Evolutionary conservation across 352 stramenopile genomes (phyloP).

Genomic region (Phytophthora vignae): DNA sequence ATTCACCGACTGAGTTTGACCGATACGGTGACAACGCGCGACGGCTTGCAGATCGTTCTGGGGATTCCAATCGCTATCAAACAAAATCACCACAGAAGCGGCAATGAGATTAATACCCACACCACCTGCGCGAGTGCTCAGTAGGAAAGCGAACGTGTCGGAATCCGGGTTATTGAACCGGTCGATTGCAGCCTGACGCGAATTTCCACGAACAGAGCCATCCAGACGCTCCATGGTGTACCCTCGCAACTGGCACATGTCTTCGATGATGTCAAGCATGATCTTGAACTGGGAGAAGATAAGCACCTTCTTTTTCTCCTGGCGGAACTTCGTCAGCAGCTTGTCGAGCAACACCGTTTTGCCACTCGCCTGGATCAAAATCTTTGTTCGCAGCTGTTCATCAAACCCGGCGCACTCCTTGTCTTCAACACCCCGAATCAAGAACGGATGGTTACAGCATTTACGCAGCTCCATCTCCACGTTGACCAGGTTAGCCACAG

Average conservation of each 20-base stretch:
- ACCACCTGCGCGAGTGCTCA: conserved; percentile 96
- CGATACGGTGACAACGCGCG: conserved; percentile 99
- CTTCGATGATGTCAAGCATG: conserved; percentile 97
- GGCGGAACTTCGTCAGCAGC: conserved; percentile 96
- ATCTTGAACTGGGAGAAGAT: conserved; percentile 99
- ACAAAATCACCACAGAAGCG: conserved; percentile 87
- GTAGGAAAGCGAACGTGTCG: conserved; percentile 97
- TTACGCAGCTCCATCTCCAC: conserved; percentile 99
- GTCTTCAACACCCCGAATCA: conserved; percentile 98
- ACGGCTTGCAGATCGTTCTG: conserved; percentile 99
- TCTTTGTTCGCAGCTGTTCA: conserved; percentile 73
- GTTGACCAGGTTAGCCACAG: conserved; percentile 97
- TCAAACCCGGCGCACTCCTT: conserved; percentile 93
- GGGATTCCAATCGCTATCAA: conserved; percentile 98
- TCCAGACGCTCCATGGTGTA: conserved; percentile 97
- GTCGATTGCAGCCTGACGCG: conserved; percentile 98
- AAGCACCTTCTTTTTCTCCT: conserved; percentile 98
- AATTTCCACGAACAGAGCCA: conserved; percentile 96
- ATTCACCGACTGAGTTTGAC: conserved; percentile 99
- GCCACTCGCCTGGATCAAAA: conserved; percentile 88
- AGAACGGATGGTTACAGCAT: conserved; percentile 99
- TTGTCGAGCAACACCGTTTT: conserved; percentile 99
- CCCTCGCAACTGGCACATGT: conserved; percentile 82
- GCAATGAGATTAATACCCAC: conserved; percentile 98
- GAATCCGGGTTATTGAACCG: conserved; percentile 95